Conservation (phyloP, 2,329 filamentous ascomycete genomes). For the Claviceps humidiphila region DNA sequence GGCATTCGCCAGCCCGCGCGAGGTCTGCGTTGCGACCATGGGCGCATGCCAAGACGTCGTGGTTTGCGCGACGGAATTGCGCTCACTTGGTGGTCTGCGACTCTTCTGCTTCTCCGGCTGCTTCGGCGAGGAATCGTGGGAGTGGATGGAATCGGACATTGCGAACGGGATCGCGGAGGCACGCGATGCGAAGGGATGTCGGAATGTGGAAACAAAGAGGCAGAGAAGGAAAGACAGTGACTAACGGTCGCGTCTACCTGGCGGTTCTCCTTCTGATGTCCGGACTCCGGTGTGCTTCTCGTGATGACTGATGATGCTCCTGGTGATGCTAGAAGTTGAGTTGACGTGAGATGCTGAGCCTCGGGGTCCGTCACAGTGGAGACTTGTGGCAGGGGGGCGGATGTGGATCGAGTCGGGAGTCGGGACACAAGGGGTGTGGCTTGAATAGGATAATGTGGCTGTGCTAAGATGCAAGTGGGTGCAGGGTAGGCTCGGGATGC, state of each 20-base stretch:
- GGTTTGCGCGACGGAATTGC: constrained; percentile 6
- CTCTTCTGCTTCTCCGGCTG: constrained; percentile 71
- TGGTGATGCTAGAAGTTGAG: background rate
- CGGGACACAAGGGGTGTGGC: no score
- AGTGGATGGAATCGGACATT: constrained; percentile 44
- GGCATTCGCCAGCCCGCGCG: background rate
- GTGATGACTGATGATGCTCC: background rate
- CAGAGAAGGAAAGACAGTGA: background rate
- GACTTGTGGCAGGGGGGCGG: background rate
- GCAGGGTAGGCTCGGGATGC: no score
- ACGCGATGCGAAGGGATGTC: background rate
- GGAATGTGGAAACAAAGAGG: background rate
- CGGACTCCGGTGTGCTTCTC: no score
- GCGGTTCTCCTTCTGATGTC: no score
- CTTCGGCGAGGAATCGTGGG: constrained; percentile 38
- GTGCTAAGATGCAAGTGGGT: no score
- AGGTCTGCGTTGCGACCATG: constrained; percentile 2
- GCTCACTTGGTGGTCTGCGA: constrained; percentile 75
- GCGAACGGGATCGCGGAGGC: constrained; percentile 12
- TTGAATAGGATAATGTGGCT: no score
- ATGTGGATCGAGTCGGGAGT: background rate
- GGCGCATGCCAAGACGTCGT: constrained; percentile 14
- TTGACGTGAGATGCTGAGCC: constrained; percentile 1
- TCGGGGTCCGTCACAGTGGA: background rate
- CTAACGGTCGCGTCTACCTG: background rate